Evolutionary conservation across 345 rosid species (phyloP).

Genomic region (Eucalyptus grandis): DNA sequence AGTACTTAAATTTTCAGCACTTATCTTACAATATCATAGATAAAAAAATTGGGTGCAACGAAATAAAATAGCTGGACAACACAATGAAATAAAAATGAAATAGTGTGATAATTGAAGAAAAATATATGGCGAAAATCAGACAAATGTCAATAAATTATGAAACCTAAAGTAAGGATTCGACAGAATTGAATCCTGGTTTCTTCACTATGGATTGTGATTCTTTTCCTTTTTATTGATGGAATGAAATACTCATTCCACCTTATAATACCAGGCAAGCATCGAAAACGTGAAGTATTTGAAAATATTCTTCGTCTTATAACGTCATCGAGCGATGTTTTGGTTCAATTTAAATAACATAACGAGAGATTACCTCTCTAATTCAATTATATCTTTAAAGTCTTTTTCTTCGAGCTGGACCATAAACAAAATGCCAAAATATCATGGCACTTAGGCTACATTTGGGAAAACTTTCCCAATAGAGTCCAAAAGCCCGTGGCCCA

Average conservation of each 20-base stretch:
- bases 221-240: not conserved
- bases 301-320: not conserved
- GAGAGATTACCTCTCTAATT: not conserved
- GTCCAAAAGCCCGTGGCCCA: not conserved
- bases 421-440: not conserved
- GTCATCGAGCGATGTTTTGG: too few species aligned
- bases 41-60: not conserved
- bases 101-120: too few species aligned
- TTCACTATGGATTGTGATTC: not conserved
- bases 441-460: not conserved
- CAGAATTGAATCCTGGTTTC: not conserved
- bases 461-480: too few species aligned
- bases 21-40: not conserved
- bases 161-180: too few species aligned
- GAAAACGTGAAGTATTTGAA: not conserved
- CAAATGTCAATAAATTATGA: not conserved
- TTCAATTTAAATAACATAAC: not conserved
- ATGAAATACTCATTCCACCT: too few species aligned
- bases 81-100: too few species aligned
- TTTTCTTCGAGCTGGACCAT: not conserved
- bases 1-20: not conserved
- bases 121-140: not conserved
- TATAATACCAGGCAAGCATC: not conserved
- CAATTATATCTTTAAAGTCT: not conserved
- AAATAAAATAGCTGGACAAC: not conserved